Evolutionary conservation across 1,139 yeast species (phyloP), one percentile per base, ranked within the genome.

Genomic region (Suhomyces wounanorum): DNA sequence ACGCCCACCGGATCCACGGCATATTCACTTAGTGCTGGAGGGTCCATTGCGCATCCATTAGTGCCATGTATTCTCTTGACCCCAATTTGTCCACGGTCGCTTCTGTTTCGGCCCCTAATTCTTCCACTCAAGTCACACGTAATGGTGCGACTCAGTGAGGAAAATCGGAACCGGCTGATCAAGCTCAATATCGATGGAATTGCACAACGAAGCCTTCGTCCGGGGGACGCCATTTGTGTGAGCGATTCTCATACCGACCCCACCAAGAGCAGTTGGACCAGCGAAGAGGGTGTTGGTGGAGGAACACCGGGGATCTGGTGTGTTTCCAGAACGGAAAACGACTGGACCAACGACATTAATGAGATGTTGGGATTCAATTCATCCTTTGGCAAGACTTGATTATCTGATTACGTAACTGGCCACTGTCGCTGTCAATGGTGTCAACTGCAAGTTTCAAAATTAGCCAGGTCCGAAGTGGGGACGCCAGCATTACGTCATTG

Each of bases 1-100:
- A 88, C 97, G 0, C 98, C 98, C 10, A 92, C 98, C 0, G 98
- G 98, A 0, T 89, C 96, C 8, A 92, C 98, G 0, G 97, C 97
- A 0, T 92, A 92, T 66, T 89, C 96, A 0, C 73, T 92, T 46
- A 83, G 91, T 26, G 83, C 96, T 1, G 97, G 98, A 8, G 97
- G 98, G 1, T 84, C 96, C 10, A 92, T 92, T 52, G 94, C 89
- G 1, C 96, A 92, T 57, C 97, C 98, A 0, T 72, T 85, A 46
- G 96, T 92, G 3, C 87, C 91, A 14, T 87, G 96, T 53, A 85
- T 90, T 8, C 69, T 91, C 49, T 69, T 91, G 37, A 89, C 97
- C 0, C 97, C 97, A 8, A 89, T 92, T 45, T 91, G 97, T 63
- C 91, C 98, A 3, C 73, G 97, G 52, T 88, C 96, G 18, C 73